A percentile compares a stretch with the other conserved stretches of the same genome.
phyloP scores from a whole-genome alignment of 768 basidiomycete genomes.

The Suillus discolor region DNA sequence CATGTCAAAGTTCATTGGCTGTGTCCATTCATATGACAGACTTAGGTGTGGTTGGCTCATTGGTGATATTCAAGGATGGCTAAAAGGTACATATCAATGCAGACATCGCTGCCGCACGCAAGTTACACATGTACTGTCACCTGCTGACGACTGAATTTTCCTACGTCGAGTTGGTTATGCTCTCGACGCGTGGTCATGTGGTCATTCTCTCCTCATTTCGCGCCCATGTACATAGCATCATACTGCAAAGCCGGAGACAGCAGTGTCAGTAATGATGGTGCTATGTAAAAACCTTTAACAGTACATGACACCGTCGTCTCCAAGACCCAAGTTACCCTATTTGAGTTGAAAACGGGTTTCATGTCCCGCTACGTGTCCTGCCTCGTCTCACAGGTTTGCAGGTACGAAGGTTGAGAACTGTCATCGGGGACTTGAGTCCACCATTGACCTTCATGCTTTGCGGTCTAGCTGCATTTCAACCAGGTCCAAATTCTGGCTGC shows the following conservation, averaged over 20 bases:
- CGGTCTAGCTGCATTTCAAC: too few species aligned
- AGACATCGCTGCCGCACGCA: not conserved
- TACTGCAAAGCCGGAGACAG: constrained; percentile 87
- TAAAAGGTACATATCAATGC: not conserved
- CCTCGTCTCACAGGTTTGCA: not conserved
- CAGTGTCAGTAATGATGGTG: constrained; percentile 44
- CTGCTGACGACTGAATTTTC: not conserved
- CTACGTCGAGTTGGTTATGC: not conserved
- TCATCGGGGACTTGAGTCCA: not conserved
- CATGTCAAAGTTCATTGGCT: not conserved
- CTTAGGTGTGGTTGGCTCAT: not conserved
- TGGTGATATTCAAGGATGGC: too few species aligned
- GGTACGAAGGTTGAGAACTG: not conserved
- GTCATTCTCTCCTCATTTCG: not conserved
- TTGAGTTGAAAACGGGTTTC: not conserved
- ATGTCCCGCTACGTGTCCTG: not conserved
- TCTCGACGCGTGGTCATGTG: not conserved
- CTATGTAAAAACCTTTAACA: not conserved
- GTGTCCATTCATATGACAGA: not conserved
- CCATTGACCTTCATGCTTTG: not conserved
- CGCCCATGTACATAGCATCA: constrained; percentile 17
- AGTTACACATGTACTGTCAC: not conserved
- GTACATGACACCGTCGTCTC: not conserved
- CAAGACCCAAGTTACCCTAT: not conserved
- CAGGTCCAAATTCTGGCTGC: not conserved